These are phyloP conservation scores for Aphanomyces astaci DNA, from an alignment of 352 stramenopile species.

Conservation along the genomic window DNA sequence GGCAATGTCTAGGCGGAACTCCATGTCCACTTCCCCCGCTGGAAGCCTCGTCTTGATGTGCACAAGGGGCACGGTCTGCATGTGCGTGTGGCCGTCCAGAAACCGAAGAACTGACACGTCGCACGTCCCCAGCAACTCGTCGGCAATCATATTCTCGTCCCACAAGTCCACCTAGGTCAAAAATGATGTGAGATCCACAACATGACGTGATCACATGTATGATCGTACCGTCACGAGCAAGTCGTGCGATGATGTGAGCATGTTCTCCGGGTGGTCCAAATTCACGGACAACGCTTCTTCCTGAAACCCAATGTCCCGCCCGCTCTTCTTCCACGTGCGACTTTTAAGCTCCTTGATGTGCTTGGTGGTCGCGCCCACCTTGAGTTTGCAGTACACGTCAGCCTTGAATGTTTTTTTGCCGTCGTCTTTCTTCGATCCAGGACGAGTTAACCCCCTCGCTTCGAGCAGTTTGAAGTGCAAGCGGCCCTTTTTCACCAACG, in stretches of 20 bases:
- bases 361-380: conserved; percentile 64
- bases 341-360: conserved; percentile 62
- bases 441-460: conserved; percentile 48
- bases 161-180: conserved; percentile 57
- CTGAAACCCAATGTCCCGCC: conserved; percentile 73
- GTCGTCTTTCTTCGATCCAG: conserved; percentile 28
- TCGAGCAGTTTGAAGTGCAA: conserved; percentile 70
- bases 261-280: conserved; percentile 58
- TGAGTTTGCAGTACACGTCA: conserved; percentile 78
- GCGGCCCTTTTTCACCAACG: conserved; percentile 50
- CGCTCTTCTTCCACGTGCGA: conserved; percentile 76
- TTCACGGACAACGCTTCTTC: conserved; percentile 79
- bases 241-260: conserved; percentile 59
- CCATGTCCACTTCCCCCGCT: conserved; percentile 53
- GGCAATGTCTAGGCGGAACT: conserved; percentile 70
- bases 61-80: conserved; percentile 51
- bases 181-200: not conserved
- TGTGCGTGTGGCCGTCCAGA: conserved; percentile 55
- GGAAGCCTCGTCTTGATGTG: conserved; percentile 29
- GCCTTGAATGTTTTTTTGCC: conserved; percentile 62
- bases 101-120: conserved; percentile 68
- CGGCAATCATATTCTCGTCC: conserved; percentile 81
- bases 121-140: conserved; percentile 73
- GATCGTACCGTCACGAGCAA: conserved; percentile 40
- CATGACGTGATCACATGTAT: too few species aligned